Evolutionary conservation across 805 yeast species (phyloP), one percentile per base, ranked within the genome.

Genomic region (Wickerhamomyces rabaulensis): DNA sequence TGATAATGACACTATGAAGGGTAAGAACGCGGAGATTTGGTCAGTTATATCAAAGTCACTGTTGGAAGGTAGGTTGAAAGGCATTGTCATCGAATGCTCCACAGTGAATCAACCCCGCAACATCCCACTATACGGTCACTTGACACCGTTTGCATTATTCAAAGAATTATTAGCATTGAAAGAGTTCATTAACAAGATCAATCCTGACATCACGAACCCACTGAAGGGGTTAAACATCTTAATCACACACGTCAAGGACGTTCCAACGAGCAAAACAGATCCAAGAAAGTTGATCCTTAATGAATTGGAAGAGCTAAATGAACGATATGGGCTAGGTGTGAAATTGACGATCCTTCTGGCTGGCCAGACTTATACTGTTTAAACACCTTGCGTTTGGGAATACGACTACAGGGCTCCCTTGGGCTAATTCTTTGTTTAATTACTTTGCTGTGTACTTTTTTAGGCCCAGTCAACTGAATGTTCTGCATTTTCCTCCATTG

Each of bases 11-110:
- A 76, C 86, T 9, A 54, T 23, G 54, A 68, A 22, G 57, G 60
- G 27, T 75, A 78, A 39, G 50, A 56, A 42, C 38, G 53, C 50
- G 43, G 49, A 9, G 43, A 73, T 87, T 3, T 88, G 96, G 96
- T 44, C 60, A 3, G 53, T 62, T 17, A 67, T 87, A 3, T 76
- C 84, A 0, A 71, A 74, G 0, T 54, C 69, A 25, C 68, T 84
- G 1, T 56, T 68, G 0, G 41, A 64, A 4, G 62, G 67, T 3
- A 48, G 63, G 13, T 64, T 90, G 39, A 68, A 64, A 19, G 79
- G 81, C 0, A 75, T 90, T 1, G 63, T 89, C 15, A 76, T 91
- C 21, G 97, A 90, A 62, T 90, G 97, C 59, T 87, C 96, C 1
- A 75, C 79, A 6, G 57, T 72, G 2, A 70, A 71, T 50, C 65